These are phyloP conservation scores for Houttuynia cordata DNA, from an alignment of 164 flowering plant genomes.

Conservation along the genomic window DNA sequence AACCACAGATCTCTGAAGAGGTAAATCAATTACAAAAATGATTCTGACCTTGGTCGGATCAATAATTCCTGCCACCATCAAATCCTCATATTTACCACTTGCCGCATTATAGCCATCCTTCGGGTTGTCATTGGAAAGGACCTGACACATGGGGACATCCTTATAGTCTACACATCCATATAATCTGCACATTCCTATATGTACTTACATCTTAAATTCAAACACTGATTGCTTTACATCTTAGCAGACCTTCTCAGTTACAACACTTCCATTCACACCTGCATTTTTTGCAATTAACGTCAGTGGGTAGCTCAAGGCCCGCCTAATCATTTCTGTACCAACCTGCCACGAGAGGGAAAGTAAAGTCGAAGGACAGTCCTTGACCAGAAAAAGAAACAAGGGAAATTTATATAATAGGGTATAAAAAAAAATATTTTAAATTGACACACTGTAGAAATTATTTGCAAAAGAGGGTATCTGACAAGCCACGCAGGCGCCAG, in stretches of 20 bases:
- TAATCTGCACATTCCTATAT: too few species aligned
- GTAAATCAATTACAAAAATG: not conserved
- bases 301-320: conserved; percentile 87
- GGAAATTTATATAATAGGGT: too few species aligned
- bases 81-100: conserved; percentile 82
- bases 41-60: conserved; percentile 82
- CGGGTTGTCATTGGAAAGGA: conserved; percentile 57
- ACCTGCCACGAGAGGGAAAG: conserved; percentile 36
- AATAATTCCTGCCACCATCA: conserved; percentile 92
- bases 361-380: not conserved
- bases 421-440: too few species aligned
- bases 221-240: too few species aligned
- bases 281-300: conserved; percentile 97
- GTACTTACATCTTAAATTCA: too few species aligned
- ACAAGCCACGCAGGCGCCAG: too few species aligned
- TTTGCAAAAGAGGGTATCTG: too few species aligned
- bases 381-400: not conserved
- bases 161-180: too few species aligned
- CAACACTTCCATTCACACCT: conserved; percentile 98
- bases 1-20: not conserved
- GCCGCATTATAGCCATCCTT: conserved; percentile 91
- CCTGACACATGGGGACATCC: conserved; percentile 34
- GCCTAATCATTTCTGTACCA: conserved; percentile 88
- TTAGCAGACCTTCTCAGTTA: conserved; percentile 74
- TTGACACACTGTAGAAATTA: too few species aligned